phyloP scores from a whole-genome alignment of 75 land plant genomes.

The Sequoia sempervirens region DNA sequence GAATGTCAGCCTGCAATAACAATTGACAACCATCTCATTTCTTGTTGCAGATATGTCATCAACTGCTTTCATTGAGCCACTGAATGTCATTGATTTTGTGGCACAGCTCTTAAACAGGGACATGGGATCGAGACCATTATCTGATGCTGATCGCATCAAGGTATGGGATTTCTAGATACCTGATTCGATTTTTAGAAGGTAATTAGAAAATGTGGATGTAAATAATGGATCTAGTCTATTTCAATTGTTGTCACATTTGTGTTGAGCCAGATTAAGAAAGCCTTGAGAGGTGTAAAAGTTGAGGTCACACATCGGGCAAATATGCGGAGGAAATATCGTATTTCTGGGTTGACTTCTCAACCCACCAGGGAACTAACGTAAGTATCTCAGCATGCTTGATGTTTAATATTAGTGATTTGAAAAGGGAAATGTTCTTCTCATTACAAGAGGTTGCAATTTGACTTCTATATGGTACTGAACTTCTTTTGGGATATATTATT shows the following conservation, averaged over 20 bases:
- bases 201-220: not conserved
- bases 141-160: constrained; percentile 83
- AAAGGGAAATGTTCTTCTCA: not conserved
- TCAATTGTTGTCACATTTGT: not conserved
- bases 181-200: not conserved
- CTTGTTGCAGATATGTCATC: constrained; percentile 86
- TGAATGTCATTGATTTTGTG: constrained; percentile 84
- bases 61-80: constrained; percentile 90
- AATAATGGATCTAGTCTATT: not conserved
- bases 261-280: constrained; percentile 63
- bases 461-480: not conserved
- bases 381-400: constrained; percentile 3
- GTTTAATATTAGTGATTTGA: not conserved
- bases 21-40: not conserved
- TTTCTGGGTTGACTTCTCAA: constrained; percentile 79
- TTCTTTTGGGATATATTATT: not conserved
- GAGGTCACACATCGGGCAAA: constrained; percentile 92
- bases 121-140: constrained; percentile 48
- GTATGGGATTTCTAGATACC: constrained; percentile 14
- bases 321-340: constrained; percentile 80
- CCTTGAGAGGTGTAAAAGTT: constrained; percentile 83
- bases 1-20: not conserved
- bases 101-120: constrained; percentile 66
- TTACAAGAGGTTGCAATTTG: not conserved
- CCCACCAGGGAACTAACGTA: constrained; percentile 85